Conservation (phyloP, 768 basidiomycete species). For the Tulasnella sp. region DNA sequence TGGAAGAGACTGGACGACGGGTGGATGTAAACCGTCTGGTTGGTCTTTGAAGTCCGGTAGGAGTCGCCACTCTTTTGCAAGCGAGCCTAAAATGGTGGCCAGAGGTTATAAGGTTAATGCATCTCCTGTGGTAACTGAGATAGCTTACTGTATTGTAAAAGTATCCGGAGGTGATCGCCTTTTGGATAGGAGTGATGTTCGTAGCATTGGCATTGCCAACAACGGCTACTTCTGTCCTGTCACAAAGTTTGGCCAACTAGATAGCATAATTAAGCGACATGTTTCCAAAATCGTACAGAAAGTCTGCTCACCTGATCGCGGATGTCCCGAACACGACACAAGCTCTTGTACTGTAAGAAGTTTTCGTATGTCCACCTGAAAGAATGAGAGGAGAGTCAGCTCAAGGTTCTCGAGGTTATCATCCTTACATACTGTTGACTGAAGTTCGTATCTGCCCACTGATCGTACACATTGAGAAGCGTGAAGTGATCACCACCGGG, state of each 20-base stretch:
- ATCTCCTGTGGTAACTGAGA: neutral
- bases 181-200: constrained; percentile 90
- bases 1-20: constrained; percentile 95
- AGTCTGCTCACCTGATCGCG: constrained; percentile 52
- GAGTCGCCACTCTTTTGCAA: constrained; percentile 95
- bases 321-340: constrained; percentile 92
- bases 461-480: constrained; percentile 95
- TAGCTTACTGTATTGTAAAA: constrained; percentile 84
- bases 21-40: constrained; percentile 94
- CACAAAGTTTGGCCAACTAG: constrained; percentile 90
- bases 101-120: constrained; percentile 23
- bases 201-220: constrained; percentile 84
- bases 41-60: constrained; percentile 93
- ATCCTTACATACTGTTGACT: constrained; percentile 66
- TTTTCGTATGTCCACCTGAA: constrained; percentile 62
- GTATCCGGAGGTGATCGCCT: constrained; percentile 91
- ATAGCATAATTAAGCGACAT: neutral
- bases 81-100: constrained; percentile 56
- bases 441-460: constrained; percentile 97
- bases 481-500: constrained; percentile 98
- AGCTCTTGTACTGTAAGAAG: constrained; percentile 90
- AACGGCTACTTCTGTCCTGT: constrained; percentile 92
- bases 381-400: neutral
- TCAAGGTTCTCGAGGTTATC: too few relatives aligned
- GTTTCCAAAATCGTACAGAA: neutral